These are phyloP conservation scores for Alternaria novae-zelandiae DNA, from an alignment of 2,329 filamentous ascomycete species.

Conservation along the genomic window DNA sequence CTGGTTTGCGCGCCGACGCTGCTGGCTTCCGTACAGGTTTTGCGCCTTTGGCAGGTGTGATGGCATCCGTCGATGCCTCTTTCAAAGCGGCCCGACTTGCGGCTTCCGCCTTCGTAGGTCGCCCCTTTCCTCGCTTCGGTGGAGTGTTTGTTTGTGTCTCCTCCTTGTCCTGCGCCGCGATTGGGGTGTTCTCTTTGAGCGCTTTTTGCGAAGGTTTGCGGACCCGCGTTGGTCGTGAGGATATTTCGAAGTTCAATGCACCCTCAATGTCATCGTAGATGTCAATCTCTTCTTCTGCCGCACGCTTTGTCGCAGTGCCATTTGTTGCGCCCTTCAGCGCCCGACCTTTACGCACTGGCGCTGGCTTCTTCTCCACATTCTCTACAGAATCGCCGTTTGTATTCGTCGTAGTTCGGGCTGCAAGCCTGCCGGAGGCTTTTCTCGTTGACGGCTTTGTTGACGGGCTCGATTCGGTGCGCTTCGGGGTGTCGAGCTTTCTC, in stretches of 20 bases:
- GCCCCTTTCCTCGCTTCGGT: conserved; percentile 26
- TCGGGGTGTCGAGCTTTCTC: conserved; percentile 43
- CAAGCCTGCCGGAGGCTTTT: conserved; percentile 29
- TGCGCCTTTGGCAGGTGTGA: conserved; percentile 23
- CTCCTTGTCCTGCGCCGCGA: conserved; percentile 11
- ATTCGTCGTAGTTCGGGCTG: conserved; percentile 22
- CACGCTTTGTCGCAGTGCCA: conserved; percentile 13
- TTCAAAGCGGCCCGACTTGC: conserved; percentile 21
- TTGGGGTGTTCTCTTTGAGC: conserved; percentile 13
- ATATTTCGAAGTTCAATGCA: conserved; percentile 40
- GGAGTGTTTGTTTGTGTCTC: conserved; percentile 20
- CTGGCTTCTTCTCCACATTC: conserved; percentile 14
- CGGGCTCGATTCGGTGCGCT: conserved; percentile 29
- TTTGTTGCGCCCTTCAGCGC: conserved; percentile 15
- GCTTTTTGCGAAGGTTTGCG: conserved; percentile 9
- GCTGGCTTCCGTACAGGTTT: conserved; percentile 13
- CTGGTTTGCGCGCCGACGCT: conserved; percentile 21
- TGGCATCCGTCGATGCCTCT: conserved; percentile 14
- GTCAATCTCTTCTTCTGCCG: conserved; percentile 34
- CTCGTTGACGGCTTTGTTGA: conserved; percentile 24
- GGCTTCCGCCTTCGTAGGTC: conserved; percentile 22
- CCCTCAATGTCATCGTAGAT: conserved; percentile 55
- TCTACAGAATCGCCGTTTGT: conserved; percentile 14
- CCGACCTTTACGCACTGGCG: conserved; percentile 11
- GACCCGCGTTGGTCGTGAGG: conserved; percentile 3